These are phyloP conservation scores for Phialophora verrucosa DNA, from an alignment of 2,329 filamentous ascomycete species.

Conservation along the genomic window DNA sequence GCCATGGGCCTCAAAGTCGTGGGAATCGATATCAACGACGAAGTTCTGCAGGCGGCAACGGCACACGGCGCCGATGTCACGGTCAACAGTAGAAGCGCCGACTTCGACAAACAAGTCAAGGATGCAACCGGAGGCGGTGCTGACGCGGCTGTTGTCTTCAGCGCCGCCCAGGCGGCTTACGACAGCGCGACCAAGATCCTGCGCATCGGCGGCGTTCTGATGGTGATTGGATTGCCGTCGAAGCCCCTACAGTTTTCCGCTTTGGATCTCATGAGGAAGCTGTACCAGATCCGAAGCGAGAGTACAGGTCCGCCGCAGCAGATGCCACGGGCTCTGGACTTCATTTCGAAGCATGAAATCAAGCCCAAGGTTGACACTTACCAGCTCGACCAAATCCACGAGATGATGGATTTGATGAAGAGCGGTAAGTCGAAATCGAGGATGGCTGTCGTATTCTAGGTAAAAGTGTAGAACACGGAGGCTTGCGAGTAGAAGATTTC, in stretches of 20 bases:
- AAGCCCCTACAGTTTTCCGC: background rate
- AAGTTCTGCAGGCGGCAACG: background rate
- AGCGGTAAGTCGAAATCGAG: constrained; percentile 24
- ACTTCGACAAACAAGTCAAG: constrained; percentile 32
- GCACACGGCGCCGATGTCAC: background rate
- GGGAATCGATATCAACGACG: constrained; percentile 40
- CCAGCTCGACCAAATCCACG: constrained; percentile 27
- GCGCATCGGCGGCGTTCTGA: constrained; percentile 12
- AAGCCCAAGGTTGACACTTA: constrained; percentile 9
- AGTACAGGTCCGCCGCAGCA: background rate
- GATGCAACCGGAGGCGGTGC: constrained; percentile 19
- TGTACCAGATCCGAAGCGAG: background rate
- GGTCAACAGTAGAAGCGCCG: background rate
- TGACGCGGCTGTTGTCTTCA: constrained; percentile 28
- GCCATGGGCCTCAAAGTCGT: constrained; percentile 30
- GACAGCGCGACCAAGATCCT: constrained; percentile 27
- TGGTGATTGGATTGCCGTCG: background rate
- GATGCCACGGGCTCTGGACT: background rate
- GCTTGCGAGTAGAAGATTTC: no score
- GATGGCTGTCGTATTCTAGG: constrained; percentile 26
- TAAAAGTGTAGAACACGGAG: background rate
- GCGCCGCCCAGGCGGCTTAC: constrained; percentile 25
- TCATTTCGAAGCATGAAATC: background rate
- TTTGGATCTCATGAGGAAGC: background rate
- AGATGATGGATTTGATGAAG: constrained; percentile 30